Base-by-base conservation (phyloP, 2,329 filamentous ascomycete genomes). In the Boeremia exigua region DNA sequence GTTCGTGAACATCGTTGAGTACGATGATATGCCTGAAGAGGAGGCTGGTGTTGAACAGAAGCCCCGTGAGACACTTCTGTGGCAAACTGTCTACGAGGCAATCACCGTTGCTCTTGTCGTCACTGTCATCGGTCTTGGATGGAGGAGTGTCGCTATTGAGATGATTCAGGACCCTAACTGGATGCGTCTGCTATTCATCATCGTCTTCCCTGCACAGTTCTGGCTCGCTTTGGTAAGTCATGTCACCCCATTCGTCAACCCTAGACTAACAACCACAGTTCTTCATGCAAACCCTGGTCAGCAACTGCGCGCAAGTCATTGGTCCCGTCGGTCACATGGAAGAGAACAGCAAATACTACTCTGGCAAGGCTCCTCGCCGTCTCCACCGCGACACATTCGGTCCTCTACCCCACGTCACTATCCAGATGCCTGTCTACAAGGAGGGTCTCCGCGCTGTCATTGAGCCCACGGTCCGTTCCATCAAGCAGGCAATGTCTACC, bases 351-450 rank as follows among this genome's bases (percentile, higher is more conserved):
- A 90, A 89, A 73, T 94, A 88, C 79, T 95, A 89, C 77, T 94
- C 91, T 0, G 91, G 89, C 1, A 80, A 82, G 27, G 49, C 67
- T 9, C 69, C 71, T 1, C 58, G 56, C n/a, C 63, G 69, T n/a
- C 82, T 88, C 8, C 86, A 88, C 1, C 83, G 83, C 17, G 65
- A 70, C 46, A 59, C 55, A 4, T 59, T 56, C 81, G 89, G 43
- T 75, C 78, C 76, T 70, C 80, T 93, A 14, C 89, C 89, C 2
- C 90, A 91, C 69, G 82, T 91, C 60, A 81, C 79, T 3, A 89
- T 96, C 37, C 91, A 96, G 70, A 93, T 90, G 73, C 91, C 91
- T 4, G 90, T 96, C 0, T 96, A 95, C 79, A 95, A 94, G 74
- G 91, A 96, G 73, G 90, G 91, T 61, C 81, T 96, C 2, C 78